Base-by-base conservation (phyloP, 768 basidiomycete genomes). In the Tulasnella sp. region DNA sequence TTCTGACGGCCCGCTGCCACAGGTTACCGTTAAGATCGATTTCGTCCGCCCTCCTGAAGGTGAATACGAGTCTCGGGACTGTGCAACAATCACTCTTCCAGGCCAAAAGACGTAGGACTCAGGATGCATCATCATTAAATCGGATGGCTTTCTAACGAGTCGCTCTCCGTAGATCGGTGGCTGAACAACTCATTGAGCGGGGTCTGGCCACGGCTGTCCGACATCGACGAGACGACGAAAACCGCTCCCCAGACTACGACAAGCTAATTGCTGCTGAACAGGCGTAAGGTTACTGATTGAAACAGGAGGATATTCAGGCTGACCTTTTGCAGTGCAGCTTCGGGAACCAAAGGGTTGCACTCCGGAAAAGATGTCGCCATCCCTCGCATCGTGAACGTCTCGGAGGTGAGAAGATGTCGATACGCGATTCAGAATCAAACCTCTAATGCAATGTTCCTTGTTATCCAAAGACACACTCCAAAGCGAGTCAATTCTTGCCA, bases 241-340 rank as follows among this genome's bases (percentile, higher is more conserved):
- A 96, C 80, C 89, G 96, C 68, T 96, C 96, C n/a, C 87, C 91
- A 7, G 97, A 98, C 81, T 94, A 95, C 79, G 97, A 99, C 84
- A 96, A 94, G 84, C 85, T 99, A 64, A 95, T 98, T 88, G 90
- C 91, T 37, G 97, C 96, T 9, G 97, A 99, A 82, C 94, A 96
- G 85, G 85, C 85, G 95, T 96, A 80, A 83, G 93, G 86, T 31
- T 36, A 7, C 40, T 76, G 4, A 29, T 17, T 25, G 34, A 29
- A 15, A 72, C 80, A 72, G 79, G 42, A 78, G 75, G 71, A 77
- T 34, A 76, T 77, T 19, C 67, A 14, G 36, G 7, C 67, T 77
- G 12, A 49, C 34, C 36, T 52, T 64, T 36, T 68, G 14, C 79
- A 97, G 94, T 37, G 96, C 96, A 49, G 86, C 88, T 1, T 81